Evolutionary conservation across 805 yeast genomes (phyloP).

Genomic region (Cyberlindnera nakhonratchasimensis): DNA sequence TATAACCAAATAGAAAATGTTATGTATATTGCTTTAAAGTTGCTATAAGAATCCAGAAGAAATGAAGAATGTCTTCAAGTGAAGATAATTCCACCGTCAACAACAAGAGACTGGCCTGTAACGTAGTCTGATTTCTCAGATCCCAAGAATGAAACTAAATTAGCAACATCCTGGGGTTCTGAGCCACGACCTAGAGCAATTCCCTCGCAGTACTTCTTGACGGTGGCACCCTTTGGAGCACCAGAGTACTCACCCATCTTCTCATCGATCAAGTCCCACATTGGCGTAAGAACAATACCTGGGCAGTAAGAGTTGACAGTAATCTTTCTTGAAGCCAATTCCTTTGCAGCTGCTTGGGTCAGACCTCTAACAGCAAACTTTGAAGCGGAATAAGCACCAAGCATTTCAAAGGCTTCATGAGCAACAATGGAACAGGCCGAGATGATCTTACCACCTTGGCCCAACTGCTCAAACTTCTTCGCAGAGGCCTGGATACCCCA

Average conservation of each 20-base stretch:
- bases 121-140: constrained; percentile 33
- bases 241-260: constrained; percentile 27
- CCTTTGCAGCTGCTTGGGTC: constrained; percentile 38
- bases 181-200: constrained; percentile 36
- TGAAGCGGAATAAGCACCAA: constrained; percentile 34
- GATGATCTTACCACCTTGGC: constrained; percentile 37
- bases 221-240: constrained; percentile 28
- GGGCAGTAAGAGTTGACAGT: constrained; percentile 40
- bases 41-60: neutral
- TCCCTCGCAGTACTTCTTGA: constrained; percentile 26
- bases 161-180: constrained; percentile 36
- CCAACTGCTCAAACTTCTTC: constrained; percentile 26
- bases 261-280: constrained; percentile 33
- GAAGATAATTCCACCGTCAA: constrained; percentile 36
- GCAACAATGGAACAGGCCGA: constrained; percentile 37
- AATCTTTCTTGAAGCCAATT: constrained; percentile 34
- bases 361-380: constrained; percentile 37
- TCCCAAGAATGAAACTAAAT: constrained; percentile 34
- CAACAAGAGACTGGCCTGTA: constrained; percentile 34
- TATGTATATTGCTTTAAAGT: no score
- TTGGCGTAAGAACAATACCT: constrained; percentile 39
- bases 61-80: constrained; percentile 1
- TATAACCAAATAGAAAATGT: neutral
- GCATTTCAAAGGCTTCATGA: constrained; percentile 30
- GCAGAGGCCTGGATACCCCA: constrained; percentile 36